These are phyloP conservation scores for Malassezia equina DNA, from an alignment of 1,284 basidiomycete species.

Conservation along the genomic window DNA sequence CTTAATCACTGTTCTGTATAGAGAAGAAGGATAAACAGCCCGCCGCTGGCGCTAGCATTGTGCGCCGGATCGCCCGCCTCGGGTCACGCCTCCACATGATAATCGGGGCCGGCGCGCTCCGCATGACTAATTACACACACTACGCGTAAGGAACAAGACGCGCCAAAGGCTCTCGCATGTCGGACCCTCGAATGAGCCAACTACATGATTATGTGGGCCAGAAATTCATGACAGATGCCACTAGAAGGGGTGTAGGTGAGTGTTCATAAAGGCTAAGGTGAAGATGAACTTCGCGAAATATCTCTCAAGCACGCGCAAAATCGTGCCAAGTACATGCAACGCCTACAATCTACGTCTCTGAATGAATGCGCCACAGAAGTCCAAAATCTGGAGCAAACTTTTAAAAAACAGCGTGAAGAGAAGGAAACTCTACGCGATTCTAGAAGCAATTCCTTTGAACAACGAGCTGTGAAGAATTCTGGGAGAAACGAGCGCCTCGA, in stretches of 20 bases:
- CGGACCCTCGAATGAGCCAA: background rate
- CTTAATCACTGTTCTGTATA: background rate
- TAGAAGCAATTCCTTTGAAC: background rate
- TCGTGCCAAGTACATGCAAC: constrained; percentile 3
- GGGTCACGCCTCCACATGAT: background rate
- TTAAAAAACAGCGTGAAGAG: constrained; percentile 2
- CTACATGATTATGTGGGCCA: background rate
- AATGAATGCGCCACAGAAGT: background rate
- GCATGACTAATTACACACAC: background rate
- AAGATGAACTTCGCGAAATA: constrained; percentile 2
- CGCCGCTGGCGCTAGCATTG: background rate
- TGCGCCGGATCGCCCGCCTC: background rate
- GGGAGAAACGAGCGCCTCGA: constrained; percentile 12
- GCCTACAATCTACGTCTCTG: background rate
- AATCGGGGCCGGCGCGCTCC: background rate
- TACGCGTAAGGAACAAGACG: background rate
- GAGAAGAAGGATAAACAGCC: background rate
- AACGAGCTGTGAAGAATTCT: background rate
- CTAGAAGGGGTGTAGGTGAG: constrained; percentile 2
- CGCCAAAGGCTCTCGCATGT: background rate
- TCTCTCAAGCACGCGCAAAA: background rate
- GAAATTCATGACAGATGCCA: background rate
- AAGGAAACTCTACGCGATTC: background rate
- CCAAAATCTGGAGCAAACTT: background rate
- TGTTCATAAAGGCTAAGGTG: background rate